Evolutionary conservation across 768 basidiomycete genomes (phyloP).

Genomic region (Pleurotus salmoneostramineus): DNA sequence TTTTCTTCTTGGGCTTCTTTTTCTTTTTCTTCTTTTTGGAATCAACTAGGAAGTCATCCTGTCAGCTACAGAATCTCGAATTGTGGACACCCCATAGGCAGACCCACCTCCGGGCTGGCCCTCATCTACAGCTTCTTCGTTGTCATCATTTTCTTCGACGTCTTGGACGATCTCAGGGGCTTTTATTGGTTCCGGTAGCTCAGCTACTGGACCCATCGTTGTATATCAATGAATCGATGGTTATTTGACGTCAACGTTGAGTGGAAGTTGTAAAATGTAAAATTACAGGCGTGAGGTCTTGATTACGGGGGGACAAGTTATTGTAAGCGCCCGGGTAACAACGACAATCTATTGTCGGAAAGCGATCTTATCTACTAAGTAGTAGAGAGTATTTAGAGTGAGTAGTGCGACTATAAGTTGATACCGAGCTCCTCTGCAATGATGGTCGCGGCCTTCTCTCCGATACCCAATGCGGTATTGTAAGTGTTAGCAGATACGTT

Average conservation of each 20-base stretch:
- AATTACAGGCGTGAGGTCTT: too few relatives aligned
- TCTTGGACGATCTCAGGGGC: not conserved
- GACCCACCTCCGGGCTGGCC: not conserved
- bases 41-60: constrained; percentile 32
- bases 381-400: not conserved
- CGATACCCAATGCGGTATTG: constrained; percentile 41
- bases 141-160: constrained; percentile 11
- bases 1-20: constrained; percentile 89
- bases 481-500: constrained; percentile 41
- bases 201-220: constrained; percentile 10
- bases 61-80: not conserved
- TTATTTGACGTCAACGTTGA: too few relatives aligned
- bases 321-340: too few relatives aligned
- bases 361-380: not conserved
- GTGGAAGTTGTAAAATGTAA: too few relatives aligned
- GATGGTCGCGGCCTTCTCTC: constrained; percentile 59
- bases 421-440: constrained; percentile 52
- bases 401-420: not conserved
- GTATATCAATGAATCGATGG: not conserved
- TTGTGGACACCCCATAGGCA: not conserved
- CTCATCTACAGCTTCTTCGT: constrained; percentile 14
- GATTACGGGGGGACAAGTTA: too few relatives aligned
- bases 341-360: not conserved
- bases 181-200: constrained; percentile 1
- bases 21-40: constrained; percentile 89